Conservation (phyloP, 2,329 filamentous ascomycete genomes). For the Blumeria hordei region DNA sequence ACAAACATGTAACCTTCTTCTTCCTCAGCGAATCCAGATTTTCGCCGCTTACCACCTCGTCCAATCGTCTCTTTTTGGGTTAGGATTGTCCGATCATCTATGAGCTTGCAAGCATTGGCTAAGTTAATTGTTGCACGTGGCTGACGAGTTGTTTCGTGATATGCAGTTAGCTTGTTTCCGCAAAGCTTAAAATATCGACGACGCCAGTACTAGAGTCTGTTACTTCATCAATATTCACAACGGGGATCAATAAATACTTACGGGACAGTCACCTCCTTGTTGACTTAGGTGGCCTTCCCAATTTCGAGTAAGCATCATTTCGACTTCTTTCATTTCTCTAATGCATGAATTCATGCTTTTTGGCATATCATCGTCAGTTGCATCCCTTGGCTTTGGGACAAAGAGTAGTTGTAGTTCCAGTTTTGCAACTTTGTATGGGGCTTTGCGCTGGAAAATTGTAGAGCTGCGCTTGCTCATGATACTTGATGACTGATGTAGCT, state of each 20-base stretch:
- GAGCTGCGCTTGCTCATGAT: conserved; percentile 81
- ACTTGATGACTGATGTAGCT: conserved; percentile 52
- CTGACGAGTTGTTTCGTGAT: conserved; percentile 85
- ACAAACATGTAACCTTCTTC: conserved; percentile 99
- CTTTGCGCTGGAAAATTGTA: conserved; percentile 47
- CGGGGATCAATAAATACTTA: conserved; percentile 26
- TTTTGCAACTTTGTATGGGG: conserved; percentile 93
- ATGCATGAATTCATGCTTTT: conserved; percentile 98
- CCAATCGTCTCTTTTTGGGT: conserved; percentile 63
- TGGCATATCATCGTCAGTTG: conserved; percentile 85
- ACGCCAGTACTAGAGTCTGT: conserved; percentile 57
- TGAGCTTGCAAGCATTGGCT: conserved; percentile 72
- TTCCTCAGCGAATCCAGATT: conserved; percentile 90
- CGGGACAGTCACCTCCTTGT: conserved; percentile 90
- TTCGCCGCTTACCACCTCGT: conserved; percentile 55
- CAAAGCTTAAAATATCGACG: conserved; percentile 90
- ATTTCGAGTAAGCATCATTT: conserved; percentile 50
- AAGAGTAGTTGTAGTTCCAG: conserved; percentile 84
- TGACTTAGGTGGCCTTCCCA: conserved; percentile 86
- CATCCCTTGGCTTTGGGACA: conserved; percentile 72
- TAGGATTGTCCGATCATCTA: conserved; percentile 70
- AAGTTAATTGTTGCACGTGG: conserved; percentile 93
- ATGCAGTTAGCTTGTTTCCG: conserved; percentile 78
- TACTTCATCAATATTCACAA: conserved; percentile 16
- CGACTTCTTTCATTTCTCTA: conserved; percentile 74